phyloP scores from a whole-genome alignment of 768 basidiomycete genomes.

The Russula brevipes region DNA sequence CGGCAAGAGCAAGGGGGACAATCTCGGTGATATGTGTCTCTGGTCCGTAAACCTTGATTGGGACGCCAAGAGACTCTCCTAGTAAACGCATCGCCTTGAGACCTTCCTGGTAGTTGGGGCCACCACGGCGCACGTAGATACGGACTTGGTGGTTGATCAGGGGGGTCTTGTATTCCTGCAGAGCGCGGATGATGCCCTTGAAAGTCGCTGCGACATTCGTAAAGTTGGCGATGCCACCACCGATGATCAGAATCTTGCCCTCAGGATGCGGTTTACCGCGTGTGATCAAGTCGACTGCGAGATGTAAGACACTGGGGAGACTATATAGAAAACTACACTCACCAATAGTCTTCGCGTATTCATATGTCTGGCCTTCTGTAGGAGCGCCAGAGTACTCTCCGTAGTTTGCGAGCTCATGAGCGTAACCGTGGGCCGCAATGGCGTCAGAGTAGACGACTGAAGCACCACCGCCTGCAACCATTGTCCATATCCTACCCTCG shows the following conservation, averaged over 20 bases:
- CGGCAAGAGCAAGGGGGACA: constrained; percentile 94
- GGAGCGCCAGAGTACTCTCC: constrained; percentile 99
- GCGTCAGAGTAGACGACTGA: constrained; percentile 68
- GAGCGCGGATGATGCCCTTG: constrained; percentile 98
- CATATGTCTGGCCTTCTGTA: constrained; percentile 96
- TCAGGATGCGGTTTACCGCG: constrained; percentile 76
- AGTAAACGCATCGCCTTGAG: constrained; percentile 98
- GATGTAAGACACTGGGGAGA: constrained; percentile 12
- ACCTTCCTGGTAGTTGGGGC: constrained; percentile 98
- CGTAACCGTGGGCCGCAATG: constrained; percentile 89
- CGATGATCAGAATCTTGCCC: constrained; percentile 99
- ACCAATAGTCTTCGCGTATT: constrained; percentile 98
- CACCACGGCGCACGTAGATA: constrained; percentile 97
- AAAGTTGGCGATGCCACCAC: constrained; percentile 99
- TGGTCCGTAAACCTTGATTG: constrained; percentile 95
- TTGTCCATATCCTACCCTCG: constrained; percentile 97
- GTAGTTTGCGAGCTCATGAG: constrained; percentile 98
- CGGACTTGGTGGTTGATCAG: constrained; percentile 81
- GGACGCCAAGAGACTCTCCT: constrained; percentile 94
- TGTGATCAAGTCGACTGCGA: constrained; percentile 84
- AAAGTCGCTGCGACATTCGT: constrained; percentile 99
- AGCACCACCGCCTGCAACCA: constrained; percentile 97
- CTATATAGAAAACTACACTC: constrained; percentile 31
- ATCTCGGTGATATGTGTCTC: constrained; percentile 99
- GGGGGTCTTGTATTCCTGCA: constrained; percentile 86